These are phyloP conservation scores for Bothriochloa decipiens DNA, from an alignment of 176 grass and related monocot species.

Conservation along the genomic window DNA sequence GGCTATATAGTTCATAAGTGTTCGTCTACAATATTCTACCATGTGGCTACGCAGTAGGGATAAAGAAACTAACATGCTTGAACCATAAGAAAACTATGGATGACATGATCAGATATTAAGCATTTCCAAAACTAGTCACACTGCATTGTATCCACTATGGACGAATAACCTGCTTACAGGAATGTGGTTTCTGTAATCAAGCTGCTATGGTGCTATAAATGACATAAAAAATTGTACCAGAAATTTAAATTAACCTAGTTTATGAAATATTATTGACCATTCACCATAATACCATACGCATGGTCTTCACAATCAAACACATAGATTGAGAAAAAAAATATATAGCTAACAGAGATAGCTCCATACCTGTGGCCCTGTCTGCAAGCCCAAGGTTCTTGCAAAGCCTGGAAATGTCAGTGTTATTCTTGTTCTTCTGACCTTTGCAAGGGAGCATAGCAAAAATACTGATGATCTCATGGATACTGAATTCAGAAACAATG, in stretches of 20 bases:
- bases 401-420: background rate
- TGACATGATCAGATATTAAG: background rate
- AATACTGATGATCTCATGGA: constrained; percentile 27
- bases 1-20: background rate
- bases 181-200: background rate
- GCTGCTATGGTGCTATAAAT: background rate
- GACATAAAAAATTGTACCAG: background rate
- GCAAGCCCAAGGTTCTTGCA: constrained; percentile 40
- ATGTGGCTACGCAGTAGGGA: background rate
- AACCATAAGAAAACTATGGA: constrained; percentile 3
- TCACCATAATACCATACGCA: background rate
- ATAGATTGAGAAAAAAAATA: too few relatives aligned
- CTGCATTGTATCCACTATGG: background rate
- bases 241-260: background rate
- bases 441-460: constrained; percentile 34
- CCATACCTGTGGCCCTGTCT: constrained; percentile 36
- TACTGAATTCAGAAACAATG: constrained; percentile 42
- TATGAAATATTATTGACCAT: background rate
- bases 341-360: too few relatives aligned
- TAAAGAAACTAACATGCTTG: constrained; percentile 8
- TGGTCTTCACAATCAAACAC: background rate
- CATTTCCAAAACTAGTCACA: background rate
- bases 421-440: constrained; percentile 7
- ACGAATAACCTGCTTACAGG: background rate
- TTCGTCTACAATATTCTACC: background rate